Evolutionary conservation across 176 grass and related monocot genomes (phyloP), one percentile per base, ranked within the genome.

Genomic region (Pontederia crassipes): DNA sequence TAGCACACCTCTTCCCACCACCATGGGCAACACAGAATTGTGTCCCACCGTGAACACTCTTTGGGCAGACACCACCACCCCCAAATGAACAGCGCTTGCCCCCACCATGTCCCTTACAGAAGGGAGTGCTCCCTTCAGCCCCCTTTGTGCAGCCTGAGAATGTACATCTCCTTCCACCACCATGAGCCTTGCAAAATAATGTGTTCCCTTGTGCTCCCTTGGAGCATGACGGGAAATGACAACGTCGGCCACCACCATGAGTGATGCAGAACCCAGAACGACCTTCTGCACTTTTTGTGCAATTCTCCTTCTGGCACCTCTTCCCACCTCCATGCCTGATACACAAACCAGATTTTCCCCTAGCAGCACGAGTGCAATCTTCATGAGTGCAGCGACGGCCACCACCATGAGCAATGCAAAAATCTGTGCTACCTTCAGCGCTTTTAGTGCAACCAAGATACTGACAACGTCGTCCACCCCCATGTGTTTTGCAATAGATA

Each of bases 261-360:
- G 92, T 82, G 18, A 97, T 91, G 67, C 92, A 97, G 51, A 97
- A 67, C 15, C 92, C 87, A 53, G 92, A 91, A 69, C 75, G 80
- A 61, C 92, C 87, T 79, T 97, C 92, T 46, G 92, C 92, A 18
- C 83, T 90, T 55, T 69, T 87, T 68, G 79, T 87, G 57, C 92
- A 91, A 28, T 87, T 82, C 53, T 97, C 87, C 14, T 17, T 69
- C 61, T 74, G 81, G 65, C 92, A 97, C 76, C 92, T 85, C 73
- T 91, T 97, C 13, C 92, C 87, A 29, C 92, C 92, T 29, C 92
- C 92, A 62, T 97, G 92, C 55, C 85, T 83, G 67, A 97, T 91
- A 74, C 92, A 97, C 35, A 91, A 70, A 47, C 81, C 87, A 67
- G 87, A 97, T 78, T 82, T 97, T 10, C 92, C 92, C 46, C 87